Base-by-base conservation (phyloP, 1,284 basidiomycete species). In the Inonotus hispidus region DNA sequence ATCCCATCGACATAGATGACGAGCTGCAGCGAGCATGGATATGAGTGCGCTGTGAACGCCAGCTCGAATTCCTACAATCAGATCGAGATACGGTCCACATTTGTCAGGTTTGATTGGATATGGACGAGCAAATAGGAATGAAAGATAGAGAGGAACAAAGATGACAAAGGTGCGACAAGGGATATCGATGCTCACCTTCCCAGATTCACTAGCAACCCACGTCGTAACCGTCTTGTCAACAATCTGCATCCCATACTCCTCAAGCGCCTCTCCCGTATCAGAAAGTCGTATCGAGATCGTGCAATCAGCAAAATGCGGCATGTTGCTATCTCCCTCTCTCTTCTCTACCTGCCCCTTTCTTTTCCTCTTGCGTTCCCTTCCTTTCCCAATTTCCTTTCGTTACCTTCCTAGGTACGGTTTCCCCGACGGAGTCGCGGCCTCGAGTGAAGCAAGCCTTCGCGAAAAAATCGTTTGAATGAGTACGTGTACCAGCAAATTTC, bases 161-260 rank as follows among this genome's bases (percentile, higher is more conserved):
- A n/a, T n/a, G n/a, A 39, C 5, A 11, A 39, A n/a, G 13, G 11
- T 39, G 2, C 2, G 13, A n/a, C 19, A 10, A 43, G 16, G 7
- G 41, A 7, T 43, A 7, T 43, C 11, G 7, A 43, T 21, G 41
- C 41, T 43, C 16, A 62, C 61, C 61, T 59, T 62, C 16, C 52
- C 57, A 16, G 57, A 58, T 56, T 62, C 61, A 41, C 50, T 55
- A 16, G 56, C 61, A 19, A 62, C 52, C 61, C 61, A 62, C 16
- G 57, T 53, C 32, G 61, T 59, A 16, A 55, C 57, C 11, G 52
- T 47, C 11, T 38, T 53, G n/a, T 39, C 61, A n/a, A 54, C 52
- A 2, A 58, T 49, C 27, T 62, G 57, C 29, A 56, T 50, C 16
- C 56, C 56, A 55, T 59, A 62, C 32, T 62, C 61, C 19, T 59